These are phyloP conservation scores for Dianthus caryophyllus DNA, from an alignment of 148 eudicot species.

Conservation along the genomic window DNA sequence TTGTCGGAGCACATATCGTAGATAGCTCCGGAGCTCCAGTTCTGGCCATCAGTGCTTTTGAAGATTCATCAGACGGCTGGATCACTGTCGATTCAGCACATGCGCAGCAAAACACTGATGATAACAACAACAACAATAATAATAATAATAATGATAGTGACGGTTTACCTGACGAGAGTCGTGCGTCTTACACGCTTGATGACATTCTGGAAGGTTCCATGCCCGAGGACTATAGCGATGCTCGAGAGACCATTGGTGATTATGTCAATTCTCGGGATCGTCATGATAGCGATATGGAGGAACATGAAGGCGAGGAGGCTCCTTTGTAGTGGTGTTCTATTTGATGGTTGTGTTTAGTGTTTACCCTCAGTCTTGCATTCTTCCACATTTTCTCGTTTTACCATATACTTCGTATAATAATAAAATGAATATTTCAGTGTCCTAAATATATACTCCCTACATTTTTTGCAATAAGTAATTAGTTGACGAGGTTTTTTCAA, in stretches of 20 bases:
- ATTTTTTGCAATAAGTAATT: too few species aligned
- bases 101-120: conserved; percentile 13
- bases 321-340: conserved; percentile 8
- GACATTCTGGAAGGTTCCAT: conserved; percentile 13
- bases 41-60: conserved; percentile 24
- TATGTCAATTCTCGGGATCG: neutral
- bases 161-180: neutral
- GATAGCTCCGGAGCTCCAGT: conserved; percentile 23
- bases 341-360: too few species aligned
- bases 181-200: conserved; percentile 4
- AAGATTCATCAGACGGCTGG: conserved; percentile 34
- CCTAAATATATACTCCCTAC: too few species aligned
- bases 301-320: conserved; percentile 5
- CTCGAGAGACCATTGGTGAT: neutral
- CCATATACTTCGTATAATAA: too few species aligned
- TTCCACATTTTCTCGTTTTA: too few species aligned
- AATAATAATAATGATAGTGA: too few species aligned
- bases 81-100: conserved; percentile 19
- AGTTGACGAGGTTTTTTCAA: too few species aligned
- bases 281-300: neutral
- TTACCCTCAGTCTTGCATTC: too few species aligned
- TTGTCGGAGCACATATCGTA: conserved; percentile 30
- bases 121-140: too few species aligned
- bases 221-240: conserved; percentile 10
- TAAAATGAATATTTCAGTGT: too few species aligned